Base-by-base conservation (phyloP, 202 grass and related monocot species). In the Setaria viridis region DNA sequence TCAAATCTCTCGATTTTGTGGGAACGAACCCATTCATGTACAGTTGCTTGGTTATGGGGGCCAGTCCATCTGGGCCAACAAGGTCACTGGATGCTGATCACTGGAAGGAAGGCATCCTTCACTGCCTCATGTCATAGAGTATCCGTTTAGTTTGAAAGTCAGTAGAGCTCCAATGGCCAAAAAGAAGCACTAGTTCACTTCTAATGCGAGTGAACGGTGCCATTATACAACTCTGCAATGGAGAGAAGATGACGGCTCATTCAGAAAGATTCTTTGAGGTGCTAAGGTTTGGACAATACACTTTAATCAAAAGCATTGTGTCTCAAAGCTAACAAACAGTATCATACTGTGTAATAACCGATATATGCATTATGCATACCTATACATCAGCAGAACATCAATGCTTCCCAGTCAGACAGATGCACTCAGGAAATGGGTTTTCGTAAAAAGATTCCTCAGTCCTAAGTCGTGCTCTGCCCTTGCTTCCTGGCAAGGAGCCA, bases 391-490 rank as follows among this genome's bases (percentile, higher is more conserved):
- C 53, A 72, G 72, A 72, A 70, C 48, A 41, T 91, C 80, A 94
- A 55, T 91, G 69, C 77, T 90, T 96, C 62, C 73, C 76, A 54
- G 80, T 86, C 45, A 78, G 70, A 85, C 94, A 99, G 62, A 99
- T 99, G 77, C 97, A 96, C 86, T 99, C 97, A 34, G 94, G 90
- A 74, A 99, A 72, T 74, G 97, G 94, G 55, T 94, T 99, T 82
- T 94, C 97, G 63, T 96, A 94, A 77, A 99, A 99, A 32, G 90
- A 96, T 85, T 96, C 92, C 83, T 99, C 97, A 0, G 94, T 96
- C 86, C 97, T 86, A 69, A 93, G 89, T 21, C 90, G 88, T 77
- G 82, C 87, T 64, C 88, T 95, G 25, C 94, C 93, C 87, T 99
- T 99, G 75, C 90, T 99, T 81, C 94, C 94, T 13, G 88, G 90